phyloP scores from a whole-genome alignment of 2,329 filamentous ascomycete species.

The Calonectria crousiana region DNA sequence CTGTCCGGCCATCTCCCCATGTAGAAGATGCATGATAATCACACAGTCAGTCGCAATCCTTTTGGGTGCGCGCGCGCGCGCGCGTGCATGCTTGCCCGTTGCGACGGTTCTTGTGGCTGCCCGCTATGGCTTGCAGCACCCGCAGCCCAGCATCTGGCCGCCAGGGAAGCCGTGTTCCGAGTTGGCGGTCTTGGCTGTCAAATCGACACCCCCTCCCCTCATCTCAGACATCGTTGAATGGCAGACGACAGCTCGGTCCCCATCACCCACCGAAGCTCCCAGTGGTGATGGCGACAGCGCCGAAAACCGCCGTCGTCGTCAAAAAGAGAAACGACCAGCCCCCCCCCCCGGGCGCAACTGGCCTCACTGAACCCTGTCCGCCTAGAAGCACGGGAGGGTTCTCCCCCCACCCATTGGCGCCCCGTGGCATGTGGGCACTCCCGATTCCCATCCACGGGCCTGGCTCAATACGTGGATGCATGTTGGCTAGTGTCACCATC shows the following conservation, averaged over 20 bases:
- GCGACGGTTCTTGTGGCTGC: background rate
- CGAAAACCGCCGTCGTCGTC: background rate
- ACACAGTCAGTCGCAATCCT: background rate
- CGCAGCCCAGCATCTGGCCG: background rate
- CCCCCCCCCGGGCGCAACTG: background rate
- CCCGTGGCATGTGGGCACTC: conserved; percentile 4
- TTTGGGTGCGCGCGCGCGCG: background rate
- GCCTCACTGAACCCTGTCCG: background rate
- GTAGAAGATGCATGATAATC: background rate
- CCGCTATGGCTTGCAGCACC: background rate
- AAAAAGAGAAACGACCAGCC: background rate
- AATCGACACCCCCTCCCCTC: background rate
- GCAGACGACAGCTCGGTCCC: background rate
- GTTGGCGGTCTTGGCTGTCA: background rate
- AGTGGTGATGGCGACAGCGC: background rate
- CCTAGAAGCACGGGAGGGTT: background rate
- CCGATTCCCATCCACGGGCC: background rate
- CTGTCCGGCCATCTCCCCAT: background rate
- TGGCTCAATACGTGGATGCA: conserved; percentile 10
- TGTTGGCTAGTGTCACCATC: background rate
- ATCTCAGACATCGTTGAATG: background rate
- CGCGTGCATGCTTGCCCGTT: conserved; percentile 1
- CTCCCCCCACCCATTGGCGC: background rate
- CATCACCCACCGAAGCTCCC: background rate
- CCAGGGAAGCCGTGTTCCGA: background rate